Evolutionary conservation across 495 filamentous ascomycete genomes (phyloP).

Genomic region (Trichodelitschia bisporula): DNA sequence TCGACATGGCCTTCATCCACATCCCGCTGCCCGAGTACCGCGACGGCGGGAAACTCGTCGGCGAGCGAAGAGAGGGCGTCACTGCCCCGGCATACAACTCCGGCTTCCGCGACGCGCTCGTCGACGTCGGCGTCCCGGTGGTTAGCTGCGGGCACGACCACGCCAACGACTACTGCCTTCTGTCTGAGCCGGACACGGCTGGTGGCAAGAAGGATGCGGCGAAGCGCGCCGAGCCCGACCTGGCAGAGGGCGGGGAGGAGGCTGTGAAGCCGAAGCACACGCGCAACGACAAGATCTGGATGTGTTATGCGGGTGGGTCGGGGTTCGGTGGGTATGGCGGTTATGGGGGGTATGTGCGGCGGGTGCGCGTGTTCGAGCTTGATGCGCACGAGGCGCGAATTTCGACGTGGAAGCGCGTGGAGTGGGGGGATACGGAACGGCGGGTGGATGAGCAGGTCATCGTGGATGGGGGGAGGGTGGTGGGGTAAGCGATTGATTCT

Average conservation of each 20-base stretch:
- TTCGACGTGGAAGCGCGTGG: conserved; percentile 75
- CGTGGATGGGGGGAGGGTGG: conserved; percentile 51
- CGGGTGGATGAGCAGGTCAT: conserved; percentile 68
- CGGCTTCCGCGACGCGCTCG: conserved; percentile 63
- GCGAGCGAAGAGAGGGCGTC: conserved; percentile 44
- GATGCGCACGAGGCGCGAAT: conserved; percentile 73
- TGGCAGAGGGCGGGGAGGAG: conserved; percentile 24
- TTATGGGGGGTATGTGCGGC: conserved; percentile 60
- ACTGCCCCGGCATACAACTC: conserved; percentile 80
- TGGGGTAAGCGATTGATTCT: too few relatives aligned
- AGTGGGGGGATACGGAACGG: conserved; percentile 49
- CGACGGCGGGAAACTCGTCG: conserved; percentile 23
- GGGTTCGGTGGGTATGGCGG: conserved; percentile 92
- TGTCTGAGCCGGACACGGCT: conserved; percentile 24
- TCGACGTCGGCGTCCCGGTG: conserved; percentile 59
- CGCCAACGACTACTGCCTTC: conserved; percentile 83
- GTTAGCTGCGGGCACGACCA: conserved; percentile 92
- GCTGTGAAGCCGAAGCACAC: not conserved
- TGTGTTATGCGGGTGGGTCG: conserved; percentile 81
- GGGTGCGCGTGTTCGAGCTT: conserved; percentile 73
- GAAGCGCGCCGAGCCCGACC: too few relatives aligned
- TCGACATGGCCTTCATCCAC: conserved; percentile 93
- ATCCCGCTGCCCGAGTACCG: conserved; percentile 83
- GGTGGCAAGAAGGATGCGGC: too few relatives aligned
- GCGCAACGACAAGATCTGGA: conserved; percentile 39